These are phyloP conservation scores for Ustilago crameri DNA, from an alignment of 1,284 basidiomycete genomes.

Conservation along the genomic window DNA sequence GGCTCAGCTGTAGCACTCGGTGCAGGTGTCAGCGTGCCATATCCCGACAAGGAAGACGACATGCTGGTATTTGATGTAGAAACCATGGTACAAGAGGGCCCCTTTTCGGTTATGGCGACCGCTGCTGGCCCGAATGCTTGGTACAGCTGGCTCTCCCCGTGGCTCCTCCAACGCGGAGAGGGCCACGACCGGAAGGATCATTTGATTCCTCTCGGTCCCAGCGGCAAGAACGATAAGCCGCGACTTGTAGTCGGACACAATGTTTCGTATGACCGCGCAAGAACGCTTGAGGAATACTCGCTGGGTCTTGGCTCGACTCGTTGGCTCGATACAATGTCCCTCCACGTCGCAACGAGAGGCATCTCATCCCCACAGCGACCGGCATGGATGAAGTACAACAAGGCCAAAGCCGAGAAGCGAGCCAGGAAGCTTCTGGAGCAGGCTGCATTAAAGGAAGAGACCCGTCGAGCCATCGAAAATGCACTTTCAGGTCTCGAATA, in stretches of 20 bases:
- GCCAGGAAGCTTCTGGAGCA: conserved; percentile 70
- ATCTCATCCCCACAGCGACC: conserved; percentile 95
- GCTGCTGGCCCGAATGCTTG: conserved; percentile 85
- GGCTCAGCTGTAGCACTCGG: conserved; percentile 46
- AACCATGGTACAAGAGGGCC: conserved; percentile 84
- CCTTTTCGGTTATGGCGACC: conserved; percentile 88
- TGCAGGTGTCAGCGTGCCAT: conserved; percentile 65
- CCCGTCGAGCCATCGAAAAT: conserved; percentile 49
- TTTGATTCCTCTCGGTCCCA: conserved; percentile 77
- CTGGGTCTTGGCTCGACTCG: conserved; percentile 78
- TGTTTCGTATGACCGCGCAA: conserved; percentile 89
- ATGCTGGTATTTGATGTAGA: conserved; percentile 93
- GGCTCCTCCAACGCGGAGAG: conserved; percentile 79
- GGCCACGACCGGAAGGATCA: conserved; percentile 74
- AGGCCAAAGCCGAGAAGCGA: conserved; percentile 71
- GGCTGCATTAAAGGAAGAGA: conserved; percentile 66
- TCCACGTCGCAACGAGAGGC: conserved; percentile 93
- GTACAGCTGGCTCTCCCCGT: conserved; percentile 97
- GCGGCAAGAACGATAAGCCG: conserved; percentile 28
- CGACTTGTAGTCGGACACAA: conserved; percentile 91
- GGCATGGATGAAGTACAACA: conserved; percentile 87
- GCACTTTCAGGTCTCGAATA: conserved; percentile 49
- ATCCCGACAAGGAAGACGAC: conserved; percentile 73
- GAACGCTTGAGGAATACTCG: conserved; percentile 86
- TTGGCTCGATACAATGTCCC: conserved; percentile 92